These are phyloP conservation scores for Penicillium sp. DNA, from an alignment of 2,329 filamentous ascomycete species.

Conservation along the genomic window DNA sequence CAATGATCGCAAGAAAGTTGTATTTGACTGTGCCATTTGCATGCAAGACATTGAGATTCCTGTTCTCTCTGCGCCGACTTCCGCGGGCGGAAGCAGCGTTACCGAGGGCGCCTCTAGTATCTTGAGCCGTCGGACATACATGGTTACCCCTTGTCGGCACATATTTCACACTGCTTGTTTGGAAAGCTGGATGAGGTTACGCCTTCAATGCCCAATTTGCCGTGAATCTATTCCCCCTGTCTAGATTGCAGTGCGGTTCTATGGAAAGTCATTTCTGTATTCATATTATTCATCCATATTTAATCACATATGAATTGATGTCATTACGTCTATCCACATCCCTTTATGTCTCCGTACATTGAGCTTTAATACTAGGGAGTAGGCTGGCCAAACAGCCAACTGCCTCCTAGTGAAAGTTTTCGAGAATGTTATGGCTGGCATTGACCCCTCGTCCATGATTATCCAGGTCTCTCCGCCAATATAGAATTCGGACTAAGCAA, in stretches of 20 bases:
- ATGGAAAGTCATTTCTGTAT: constrained; percentile 8
- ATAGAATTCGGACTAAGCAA: not conserved
- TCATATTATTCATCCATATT: not conserved
- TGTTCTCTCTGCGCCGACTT: constrained; percentile 61
- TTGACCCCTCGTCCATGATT: not conserved
- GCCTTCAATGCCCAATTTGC: constrained; percentile 93
- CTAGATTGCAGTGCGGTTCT: constrained; percentile 47
- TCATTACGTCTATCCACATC: not conserved
- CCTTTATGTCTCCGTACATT: not conserved
- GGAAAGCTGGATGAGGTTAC: constrained; percentile 94
- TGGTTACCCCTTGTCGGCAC: constrained; percentile 96
- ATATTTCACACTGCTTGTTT: constrained; percentile 92
- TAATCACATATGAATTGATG: not conserved
- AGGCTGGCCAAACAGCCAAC: not conserved
- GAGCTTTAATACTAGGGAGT: not conserved
- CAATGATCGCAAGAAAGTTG: constrained; percentile 57
- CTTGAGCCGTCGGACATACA: constrained; percentile 80
- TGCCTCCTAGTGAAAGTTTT: too few relatives aligned
- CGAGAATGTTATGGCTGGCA: not conserved
- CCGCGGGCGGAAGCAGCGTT: constrained; percentile 53
- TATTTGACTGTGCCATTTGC: constrained; percentile 94
- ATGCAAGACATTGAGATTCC: constrained; percentile 89
- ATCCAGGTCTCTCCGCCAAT: not conserved
- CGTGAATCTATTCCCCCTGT: constrained; percentile 84
- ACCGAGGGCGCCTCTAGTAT: constrained; percentile 61